A percentile compares a stretch with the other conserved stretches of the same genome.
Evolutionary conservation across 2,329 filamentous ascomycete genomes (phyloP).

Genomic region (Dryadomyces quercus-mongolicae): DNA sequence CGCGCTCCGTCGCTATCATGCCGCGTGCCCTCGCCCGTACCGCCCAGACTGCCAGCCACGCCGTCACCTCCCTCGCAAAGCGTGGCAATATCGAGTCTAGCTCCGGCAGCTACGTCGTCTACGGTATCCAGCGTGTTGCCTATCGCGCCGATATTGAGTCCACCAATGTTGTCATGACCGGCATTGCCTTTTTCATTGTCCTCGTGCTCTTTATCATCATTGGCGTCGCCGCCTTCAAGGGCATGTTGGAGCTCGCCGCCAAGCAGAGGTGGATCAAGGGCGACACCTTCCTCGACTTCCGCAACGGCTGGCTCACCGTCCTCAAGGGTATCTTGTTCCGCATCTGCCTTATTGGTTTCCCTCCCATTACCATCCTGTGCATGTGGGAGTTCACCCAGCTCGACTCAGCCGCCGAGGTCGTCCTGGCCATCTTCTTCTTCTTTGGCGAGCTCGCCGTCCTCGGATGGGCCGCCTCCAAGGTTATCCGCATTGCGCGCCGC

Average conservation of each 20-base stretch:
- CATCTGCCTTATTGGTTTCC: constrained; percentile 70
- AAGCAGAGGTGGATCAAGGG: constrained; percentile 62
- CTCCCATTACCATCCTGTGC: constrained; percentile 72
- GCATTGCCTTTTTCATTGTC: constrained; percentile 68
- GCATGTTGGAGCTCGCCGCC: constrained; percentile 57
- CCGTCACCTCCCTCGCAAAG: constrained; percentile 27
- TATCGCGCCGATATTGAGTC: constrained; percentile 67
- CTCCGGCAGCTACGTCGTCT: constrained; percentile 42
- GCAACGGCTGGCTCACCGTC: constrained; percentile 75
- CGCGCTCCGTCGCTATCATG: constrained; percentile 26
- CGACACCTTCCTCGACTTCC: constrained; percentile 66
- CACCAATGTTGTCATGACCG: constrained; percentile 79
- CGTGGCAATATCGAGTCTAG: constrained; percentile 35
- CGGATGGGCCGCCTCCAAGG: constrained; percentile 69
- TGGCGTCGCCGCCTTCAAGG: constrained; percentile 63
- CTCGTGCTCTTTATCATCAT: constrained; percentile 61
- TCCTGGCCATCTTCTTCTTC: constrained; percentile 70
- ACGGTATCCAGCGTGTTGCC: constrained; percentile 71
- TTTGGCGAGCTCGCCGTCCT: constrained; percentile 62
- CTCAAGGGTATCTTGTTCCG: constrained; percentile 81
- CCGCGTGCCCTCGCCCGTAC: constrained; percentile 27
- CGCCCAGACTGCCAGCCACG: constrained; percentile 15
- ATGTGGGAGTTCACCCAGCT: constrained; percentile 72
- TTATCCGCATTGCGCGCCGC: constrained; percentile 67
- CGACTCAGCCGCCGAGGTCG: constrained; percentile 68